Evolutionary conservation across 768 basidiomycete species (phyloP).

Genomic region (Pleurotus platypus): DNA sequence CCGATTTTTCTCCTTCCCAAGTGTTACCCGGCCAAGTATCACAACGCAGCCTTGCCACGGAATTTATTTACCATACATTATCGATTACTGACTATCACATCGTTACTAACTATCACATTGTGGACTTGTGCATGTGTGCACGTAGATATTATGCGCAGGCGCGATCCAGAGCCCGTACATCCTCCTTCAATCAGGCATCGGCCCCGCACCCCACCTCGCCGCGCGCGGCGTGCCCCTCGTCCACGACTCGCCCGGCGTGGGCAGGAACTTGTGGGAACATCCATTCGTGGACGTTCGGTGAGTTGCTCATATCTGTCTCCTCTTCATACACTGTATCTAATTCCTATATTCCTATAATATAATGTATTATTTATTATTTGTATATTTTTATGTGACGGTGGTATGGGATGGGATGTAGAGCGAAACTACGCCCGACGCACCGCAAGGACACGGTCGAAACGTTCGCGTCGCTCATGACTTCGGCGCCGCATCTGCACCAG

Average conservation of each 20-base stretch:
- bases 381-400: too few species aligned
- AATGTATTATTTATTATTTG: too few species aligned
- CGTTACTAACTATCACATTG: too few species aligned
- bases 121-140: background rate
- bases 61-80: background rate
- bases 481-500: background rate
- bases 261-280: constrained; percentile 4
- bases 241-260: constrained; percentile 1
- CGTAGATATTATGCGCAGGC: constrained; percentile 3
- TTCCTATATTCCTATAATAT: too few species aligned
- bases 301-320: background rate
- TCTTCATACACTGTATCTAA: background rate
- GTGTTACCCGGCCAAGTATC: background rate
- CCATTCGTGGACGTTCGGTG: constrained; percentile 5
- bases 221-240: background rate
- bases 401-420: too few species aligned
- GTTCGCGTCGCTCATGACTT: constrained; percentile 3
- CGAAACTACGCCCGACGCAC: background rate
- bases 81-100: too few species aligned
- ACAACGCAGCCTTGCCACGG: background rate
- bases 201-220: background rate
- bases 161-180: constrained; percentile 7
- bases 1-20: background rate
- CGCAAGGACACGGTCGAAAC: constrained; percentile 7
- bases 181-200: constrained; percentile 1